Percentiles rank a stretch among this genome's conserved stretches.
Evolutionary conservation across 805 yeast genomes (phyloP).

Genomic region (Sungouiozyma ichnusensis): DNA sequence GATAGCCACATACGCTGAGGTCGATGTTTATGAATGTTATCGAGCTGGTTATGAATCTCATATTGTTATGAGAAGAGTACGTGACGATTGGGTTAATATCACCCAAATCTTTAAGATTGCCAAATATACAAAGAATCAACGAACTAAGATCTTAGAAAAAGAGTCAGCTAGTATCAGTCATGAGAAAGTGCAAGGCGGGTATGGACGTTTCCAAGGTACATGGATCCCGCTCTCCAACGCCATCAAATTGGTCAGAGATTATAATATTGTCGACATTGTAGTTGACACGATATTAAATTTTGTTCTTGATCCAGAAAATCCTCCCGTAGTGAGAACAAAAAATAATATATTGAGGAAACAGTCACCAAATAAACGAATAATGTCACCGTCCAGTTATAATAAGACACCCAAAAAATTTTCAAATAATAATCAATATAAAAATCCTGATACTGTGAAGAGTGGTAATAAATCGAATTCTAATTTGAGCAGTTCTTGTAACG

Average conservation of each 20-base stretch:
- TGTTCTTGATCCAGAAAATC: conserved; percentile 37
- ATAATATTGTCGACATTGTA: conserved; percentile 41
- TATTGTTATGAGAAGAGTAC: conserved; percentile 69
- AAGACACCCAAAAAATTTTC: conserved; percentile 26
- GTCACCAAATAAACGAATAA: conserved; percentile 25
- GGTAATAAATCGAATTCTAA: conserved; percentile 1
- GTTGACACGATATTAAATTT: conserved; percentile 44
- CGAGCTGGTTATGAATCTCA: conserved; percentile 38
- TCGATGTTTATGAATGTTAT: conserved; percentile 51
- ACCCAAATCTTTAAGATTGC: conserved; percentile 75
- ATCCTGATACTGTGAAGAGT: neutral
- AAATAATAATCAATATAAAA: conserved; percentile 4
- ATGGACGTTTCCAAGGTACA: conserved; percentile 77
- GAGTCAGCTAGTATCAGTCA: conserved; percentile 65
- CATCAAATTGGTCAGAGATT: conserved; percentile 41
- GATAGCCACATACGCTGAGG: conserved; percentile 40
- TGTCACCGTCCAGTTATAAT: conserved; percentile 29
- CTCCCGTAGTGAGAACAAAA: conserved; percentile 34
- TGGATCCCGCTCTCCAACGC: conserved; percentile 72
- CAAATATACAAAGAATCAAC: conserved; percentile 63
- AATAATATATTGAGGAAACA: conserved; percentile 24
- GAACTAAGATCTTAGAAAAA: conserved; percentile 65
- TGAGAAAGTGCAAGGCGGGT: conserved; percentile 78
- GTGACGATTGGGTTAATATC: conserved; percentile 90
- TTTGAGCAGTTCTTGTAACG: conserved; percentile 4